phyloP scores from a whole-genome alignment of 2,329 filamentous ascomycete genomes.

The Lasiodiplodia theobromae region DNA sequence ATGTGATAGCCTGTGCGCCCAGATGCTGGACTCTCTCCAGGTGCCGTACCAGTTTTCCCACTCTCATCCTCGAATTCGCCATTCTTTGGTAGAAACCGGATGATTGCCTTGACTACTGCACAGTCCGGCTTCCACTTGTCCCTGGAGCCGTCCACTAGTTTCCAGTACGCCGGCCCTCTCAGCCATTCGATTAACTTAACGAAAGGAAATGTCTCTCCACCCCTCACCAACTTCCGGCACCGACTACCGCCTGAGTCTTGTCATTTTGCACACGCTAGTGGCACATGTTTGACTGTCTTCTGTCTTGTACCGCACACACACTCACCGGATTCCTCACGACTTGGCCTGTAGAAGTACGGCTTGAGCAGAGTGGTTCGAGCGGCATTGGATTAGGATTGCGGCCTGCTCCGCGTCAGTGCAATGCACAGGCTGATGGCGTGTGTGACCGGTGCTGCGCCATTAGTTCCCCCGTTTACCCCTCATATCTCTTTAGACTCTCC shows the following conservation, averaged over 20 bases:
- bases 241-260: too few relatives aligned
- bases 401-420: not conserved
- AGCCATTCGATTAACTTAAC: too few relatives aligned
- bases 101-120: too few relatives aligned
- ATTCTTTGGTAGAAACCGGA: too few relatives aligned
- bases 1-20: conserved; percentile 1
- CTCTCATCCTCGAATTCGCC: not conserved
- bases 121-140: not conserved
- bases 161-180: too few relatives aligned
- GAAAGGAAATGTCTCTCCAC: too few relatives aligned
- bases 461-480: not conserved
- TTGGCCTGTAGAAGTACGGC: not conserved
- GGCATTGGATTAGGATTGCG: not conserved
- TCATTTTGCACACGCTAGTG: not conserved
- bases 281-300: not conserved
- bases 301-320: not conserved
- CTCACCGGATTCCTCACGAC: not conserved
- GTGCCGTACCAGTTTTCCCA: conserved; percentile 13
- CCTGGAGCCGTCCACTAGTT: too few relatives aligned
- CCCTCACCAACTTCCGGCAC: too few relatives aligned
- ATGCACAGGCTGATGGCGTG: not conserved
- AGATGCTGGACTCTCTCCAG: conserved; percentile 5
- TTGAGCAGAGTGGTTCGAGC: not conserved
- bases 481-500: not conserved
- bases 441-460: not conserved